A percentile compares a stretch with the other conserved stretches of the same genome.
Evolutionary conservation across 169 alveolate genomes (phyloP).

Genomic region (Eimeria sp.): DNA sequence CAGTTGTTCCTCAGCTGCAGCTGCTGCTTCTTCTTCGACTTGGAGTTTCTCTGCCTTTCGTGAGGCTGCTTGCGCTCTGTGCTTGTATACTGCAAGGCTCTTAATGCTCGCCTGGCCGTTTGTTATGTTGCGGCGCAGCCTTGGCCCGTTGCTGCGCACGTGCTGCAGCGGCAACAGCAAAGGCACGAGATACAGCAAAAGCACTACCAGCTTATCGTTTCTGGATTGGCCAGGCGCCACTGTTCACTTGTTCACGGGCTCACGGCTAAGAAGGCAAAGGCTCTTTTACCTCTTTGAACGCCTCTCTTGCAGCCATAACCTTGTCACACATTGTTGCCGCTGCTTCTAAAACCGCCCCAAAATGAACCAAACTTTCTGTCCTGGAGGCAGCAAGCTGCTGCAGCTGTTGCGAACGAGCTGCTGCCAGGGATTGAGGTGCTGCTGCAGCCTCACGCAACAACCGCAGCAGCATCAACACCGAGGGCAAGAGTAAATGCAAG

Average conservation of each 20-base stretch:
- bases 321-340: constrained; percentile 40
- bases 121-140: constrained; percentile 41
- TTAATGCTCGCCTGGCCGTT: constrained; percentile 27
- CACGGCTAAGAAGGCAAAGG: neutral
- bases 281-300: constrained; percentile 25
- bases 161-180: constrained; percentile 40
- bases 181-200: neutral
- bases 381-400: constrained; percentile 40
- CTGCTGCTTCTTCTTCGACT: constrained; percentile 39
- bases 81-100: constrained; percentile 35
- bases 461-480: constrained; percentile 1
- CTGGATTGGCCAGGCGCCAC: neutral
- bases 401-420: constrained; percentile 41
- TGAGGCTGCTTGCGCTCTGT: constrained; percentile 17
- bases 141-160: constrained; percentile 33
- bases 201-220: neutral
- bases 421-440: constrained; percentile 57
- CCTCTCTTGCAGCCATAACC: constrained; percentile 29
- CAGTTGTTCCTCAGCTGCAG: constrained; percentile 32
- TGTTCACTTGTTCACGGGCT: neutral
- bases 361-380: constrained; percentile 22
- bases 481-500: neutral
- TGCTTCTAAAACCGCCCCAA: neutral
- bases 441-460: constrained; percentile 20
- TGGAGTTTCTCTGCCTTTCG: constrained; percentile 51